A percentile compares a stretch with the other conserved stretches of the same genome.
Conservation (phyloP, 768 basidiomycete genomes). For the Leucocoprinus birnbaumii region DNA sequence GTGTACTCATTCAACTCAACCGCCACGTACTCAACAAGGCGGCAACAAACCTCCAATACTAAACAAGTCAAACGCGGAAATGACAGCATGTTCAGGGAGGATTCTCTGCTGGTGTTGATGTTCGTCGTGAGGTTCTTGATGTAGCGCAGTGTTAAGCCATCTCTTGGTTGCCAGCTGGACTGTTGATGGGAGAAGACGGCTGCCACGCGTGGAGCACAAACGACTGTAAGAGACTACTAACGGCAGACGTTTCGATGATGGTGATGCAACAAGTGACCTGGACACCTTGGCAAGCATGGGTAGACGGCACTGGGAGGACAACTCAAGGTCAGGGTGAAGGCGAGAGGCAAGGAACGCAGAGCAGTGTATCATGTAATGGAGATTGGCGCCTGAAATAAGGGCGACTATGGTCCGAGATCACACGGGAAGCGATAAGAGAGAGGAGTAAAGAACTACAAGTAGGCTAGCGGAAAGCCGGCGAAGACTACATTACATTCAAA, state of each 20-base stretch:
- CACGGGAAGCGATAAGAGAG: not conserved
- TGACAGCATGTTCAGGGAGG: slow-evolving; percentile 80
- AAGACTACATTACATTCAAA: no score
- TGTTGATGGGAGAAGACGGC: not conserved
- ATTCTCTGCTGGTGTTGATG: slow-evolving; percentile 16
- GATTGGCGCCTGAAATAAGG: not conserved
- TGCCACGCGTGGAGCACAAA: not conserved
- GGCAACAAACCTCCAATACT: slow-evolving; percentile 76
- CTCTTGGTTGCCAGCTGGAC: not conserved
- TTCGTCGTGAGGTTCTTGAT: not conserved
- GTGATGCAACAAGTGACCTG: not conserved
- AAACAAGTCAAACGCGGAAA: slow-evolving; percentile 91
- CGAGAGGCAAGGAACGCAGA: not conserved
- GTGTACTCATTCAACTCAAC: slow-evolving; percentile 3
- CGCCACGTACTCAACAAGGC: not conserved
- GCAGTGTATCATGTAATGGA: no score
- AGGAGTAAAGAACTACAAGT: not conserved
- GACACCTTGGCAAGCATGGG: slow-evolving; percentile 3
- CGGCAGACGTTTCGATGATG: slow-evolving; percentile 1
- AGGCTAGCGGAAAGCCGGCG: not conserved
- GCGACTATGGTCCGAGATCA: not conserved
- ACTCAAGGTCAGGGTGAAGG: not conserved
- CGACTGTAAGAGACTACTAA: not conserved
- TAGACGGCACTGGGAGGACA: not conserved
- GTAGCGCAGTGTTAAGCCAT: slow-evolving; percentile 5